phyloP scores from a whole-genome alignment of 306 rosid genomes.

The Casuarina equisetifolia region DNA sequence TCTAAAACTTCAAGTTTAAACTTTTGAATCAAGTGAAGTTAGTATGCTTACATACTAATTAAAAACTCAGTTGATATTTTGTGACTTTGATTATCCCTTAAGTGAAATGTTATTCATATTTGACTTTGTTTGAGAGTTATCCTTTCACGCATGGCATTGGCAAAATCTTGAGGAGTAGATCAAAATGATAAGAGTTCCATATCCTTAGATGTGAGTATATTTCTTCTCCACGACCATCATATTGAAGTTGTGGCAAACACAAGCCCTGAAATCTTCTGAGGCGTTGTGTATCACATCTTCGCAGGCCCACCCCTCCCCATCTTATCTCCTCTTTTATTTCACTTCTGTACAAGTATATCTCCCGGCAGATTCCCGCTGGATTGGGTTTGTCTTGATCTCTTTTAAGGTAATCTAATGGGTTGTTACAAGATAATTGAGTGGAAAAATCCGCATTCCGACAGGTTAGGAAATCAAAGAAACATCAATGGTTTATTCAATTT shows the following conservation, averaged over 20 bases:
- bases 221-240: constrained; percentile 36
- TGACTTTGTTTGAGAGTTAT: no score
- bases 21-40: no score
- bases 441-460: not conserved
- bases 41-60: no score
- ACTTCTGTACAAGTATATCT: not conserved
- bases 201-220: constrained; percentile 29
- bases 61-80: no score
- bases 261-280: constrained; percentile 41
- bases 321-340: constrained; percentile 34
- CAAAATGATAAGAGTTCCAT: not conserved
- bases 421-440: not conserved
- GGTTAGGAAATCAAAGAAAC: not conserved
- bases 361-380: not conserved
- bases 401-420: not conserved
- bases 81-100: no score
- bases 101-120: no score
- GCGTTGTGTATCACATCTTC: constrained; percentile 39
- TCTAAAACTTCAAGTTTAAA: no score
- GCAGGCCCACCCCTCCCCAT: constrained; percentile 18
- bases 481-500: not conserved
- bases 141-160: no score
- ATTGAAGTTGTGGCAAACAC: constrained; percentile 42
- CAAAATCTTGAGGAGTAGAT: not conserved
- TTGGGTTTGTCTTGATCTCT: not conserved